Base-by-base conservation (phyloP, 495 filamentous ascomycete genomes). In the Durotheca rogersii region DNA sequence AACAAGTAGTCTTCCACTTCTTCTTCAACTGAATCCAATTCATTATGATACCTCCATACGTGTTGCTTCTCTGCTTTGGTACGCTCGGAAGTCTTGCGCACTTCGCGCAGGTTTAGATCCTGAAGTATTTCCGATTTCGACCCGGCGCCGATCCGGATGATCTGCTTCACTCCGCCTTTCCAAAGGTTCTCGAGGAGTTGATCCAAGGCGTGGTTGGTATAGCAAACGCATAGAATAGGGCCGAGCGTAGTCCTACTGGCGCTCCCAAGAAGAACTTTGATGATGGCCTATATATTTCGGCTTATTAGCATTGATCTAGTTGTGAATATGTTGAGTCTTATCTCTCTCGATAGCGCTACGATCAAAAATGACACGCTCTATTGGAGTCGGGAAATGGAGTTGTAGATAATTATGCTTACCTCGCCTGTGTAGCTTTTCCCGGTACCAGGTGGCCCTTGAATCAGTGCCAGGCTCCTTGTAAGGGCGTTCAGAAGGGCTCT, bases 401-500 rank as follows among this genome's bases (percentile, higher is more conserved):
- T 9, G n/a, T 7, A 20, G 5, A 25, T 25, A 27, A 23, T 18
- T 17, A 40, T n/a, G 20, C 37, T 51, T 41, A 56, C 53, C 41
- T 56, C 74, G 2, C 80, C 83, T 0, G 76, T 79, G 47, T 74
- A 87, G 27, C 72, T 78, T 60, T 94, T 92, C 1, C 89, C 88
- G 1, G 87, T 90, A 0, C 89, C 88, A 4, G 88, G 89, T 0
- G 89, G 89, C 0, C 88, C 89, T 72, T 92, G 86, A 14, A 90
- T 86, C 0, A 89, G 67, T 4, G 80, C 79, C 14, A 89, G 54
- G 2, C 70, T 67, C 7, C 75, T 71, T 2, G 68, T 74, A 2
- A 93, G 67, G 4, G 80, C 70, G 16, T 74, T 64, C 2, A 85
- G 58, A 7, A 87, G 57, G 1, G 83, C 78, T 0, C 56, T 38